A percentile compares a stretch with the other conserved stretches of the same genome.
These are phyloP conservation scores for Wickerhamiella allomyrinae DNA, from an alignment of 805 yeast species.

Conservation along the genomic window DNA sequence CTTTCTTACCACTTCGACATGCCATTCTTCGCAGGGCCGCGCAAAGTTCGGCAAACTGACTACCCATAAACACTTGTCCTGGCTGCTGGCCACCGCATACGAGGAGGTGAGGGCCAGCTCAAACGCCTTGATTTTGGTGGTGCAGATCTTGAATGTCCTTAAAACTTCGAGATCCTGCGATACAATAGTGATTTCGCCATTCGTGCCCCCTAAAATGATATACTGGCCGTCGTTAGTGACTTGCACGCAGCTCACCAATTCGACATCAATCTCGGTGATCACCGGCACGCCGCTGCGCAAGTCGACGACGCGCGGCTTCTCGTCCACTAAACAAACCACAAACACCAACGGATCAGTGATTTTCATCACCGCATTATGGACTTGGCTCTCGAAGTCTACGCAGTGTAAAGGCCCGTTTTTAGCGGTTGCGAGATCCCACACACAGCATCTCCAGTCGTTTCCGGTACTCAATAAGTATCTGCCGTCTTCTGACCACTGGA, in stretches of 20 bases:
- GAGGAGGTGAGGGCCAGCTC: background rate
- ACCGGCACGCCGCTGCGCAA: slow-evolving; percentile 7
- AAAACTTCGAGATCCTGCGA: slow-evolving; percentile 12
- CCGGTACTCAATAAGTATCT: slow-evolving; percentile 54
- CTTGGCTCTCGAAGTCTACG: slow-evolving; percentile 48
- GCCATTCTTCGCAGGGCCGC: slow-evolving; percentile 25
- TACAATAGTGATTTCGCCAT: slow-evolving; percentile 1
- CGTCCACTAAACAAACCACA: slow-evolving; percentile 50
- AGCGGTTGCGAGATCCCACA: slow-evolving; percentile 56
- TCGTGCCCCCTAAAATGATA: slow-evolving; percentile 3
- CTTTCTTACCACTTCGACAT: slow-evolving; percentile 56
- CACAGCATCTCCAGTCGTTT: slow-evolving; percentile 65
- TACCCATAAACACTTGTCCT: slow-evolving; percentile 24
- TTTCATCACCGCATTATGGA: slow-evolving; percentile 53
- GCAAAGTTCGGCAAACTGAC: slow-evolving; percentile 19
- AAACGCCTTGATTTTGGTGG: slow-evolving; percentile 22
- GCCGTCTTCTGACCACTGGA: slow-evolving; percentile 62
- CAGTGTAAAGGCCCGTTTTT: slow-evolving; percentile 11
- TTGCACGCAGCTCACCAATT: background rate
- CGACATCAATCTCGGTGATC: background rate
- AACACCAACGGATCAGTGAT: slow-evolving; percentile 35
- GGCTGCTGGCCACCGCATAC: slow-evolving; percentile 20
- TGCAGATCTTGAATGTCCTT: slow-evolving; percentile 11
- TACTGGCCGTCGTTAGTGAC: background rate
- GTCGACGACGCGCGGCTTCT: slow-evolving; percentile 35